phyloP scores from a whole-genome alignment of 768 basidiomycete species.

The Harrya chromipes region DNA sequence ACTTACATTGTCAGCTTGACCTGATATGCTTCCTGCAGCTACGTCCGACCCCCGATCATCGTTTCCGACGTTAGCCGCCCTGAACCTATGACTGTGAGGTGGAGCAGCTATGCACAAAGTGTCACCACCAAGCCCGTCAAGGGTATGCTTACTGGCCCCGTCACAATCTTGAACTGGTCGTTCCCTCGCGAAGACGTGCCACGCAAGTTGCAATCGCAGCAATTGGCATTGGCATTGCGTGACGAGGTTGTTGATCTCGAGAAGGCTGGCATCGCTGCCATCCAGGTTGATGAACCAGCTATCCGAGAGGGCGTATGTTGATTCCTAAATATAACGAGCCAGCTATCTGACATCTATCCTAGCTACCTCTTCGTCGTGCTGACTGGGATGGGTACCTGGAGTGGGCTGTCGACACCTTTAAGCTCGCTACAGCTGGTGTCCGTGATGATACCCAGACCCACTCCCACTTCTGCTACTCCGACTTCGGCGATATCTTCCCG shows the following conservation, averaged over 20 bases:
- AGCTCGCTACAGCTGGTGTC: conserved; percentile 95
- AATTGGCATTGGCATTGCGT: conserved; percentile 95
- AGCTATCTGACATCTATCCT: conserved; percentile 5
- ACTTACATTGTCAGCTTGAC: conserved; percentile 4
- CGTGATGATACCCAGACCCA: conserved; percentile 92
- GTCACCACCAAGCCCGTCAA: conserved; percentile 94
- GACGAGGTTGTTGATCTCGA: conserved; percentile 98
- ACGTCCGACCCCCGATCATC: conserved; percentile 97
- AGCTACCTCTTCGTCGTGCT: conserved; percentile 91
- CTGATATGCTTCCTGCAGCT: conserved; percentile 42
- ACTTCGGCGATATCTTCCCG: conserved; percentile 98
- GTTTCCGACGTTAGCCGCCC: conserved; percentile 97
- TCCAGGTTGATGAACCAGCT: conserved; percentile 99
- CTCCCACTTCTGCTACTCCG: conserved; percentile 99
- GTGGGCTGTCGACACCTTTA: conserved; percentile 99
- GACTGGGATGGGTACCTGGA: conserved; percentile 97
- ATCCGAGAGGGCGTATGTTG: conserved; percentile 92
- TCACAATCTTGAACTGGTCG: conserved; percentile 99
- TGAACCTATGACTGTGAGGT: conserved; percentile 90
- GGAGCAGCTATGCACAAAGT: conserved; percentile 96
- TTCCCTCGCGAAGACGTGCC: conserved; percentile 99
- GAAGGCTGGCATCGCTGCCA: conserved; percentile 93
- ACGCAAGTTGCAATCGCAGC: conserved; percentile 96
- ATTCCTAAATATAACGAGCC: neutral
- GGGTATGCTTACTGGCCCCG: conserved; percentile 98